phyloP scores from a whole-genome alignment of 192 early-diverging fungal species.

The Coemansia sp. region DNA sequence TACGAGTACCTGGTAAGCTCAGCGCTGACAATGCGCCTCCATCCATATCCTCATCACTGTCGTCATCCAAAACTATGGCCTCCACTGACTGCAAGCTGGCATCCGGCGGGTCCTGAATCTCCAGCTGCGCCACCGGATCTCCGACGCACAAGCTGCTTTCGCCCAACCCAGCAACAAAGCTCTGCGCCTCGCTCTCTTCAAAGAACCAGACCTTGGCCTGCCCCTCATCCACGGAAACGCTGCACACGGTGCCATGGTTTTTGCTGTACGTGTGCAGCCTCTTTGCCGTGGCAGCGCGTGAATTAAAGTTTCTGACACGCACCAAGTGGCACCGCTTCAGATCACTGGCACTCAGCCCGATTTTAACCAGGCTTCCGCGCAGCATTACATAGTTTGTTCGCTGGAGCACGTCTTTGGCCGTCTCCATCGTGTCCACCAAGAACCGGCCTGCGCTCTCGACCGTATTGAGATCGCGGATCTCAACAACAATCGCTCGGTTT shows the following conservation, averaged over 20 bases:
- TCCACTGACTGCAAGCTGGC: background rate
- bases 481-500: conserved; percentile 1
- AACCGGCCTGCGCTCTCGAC: conserved; percentile 8
- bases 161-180: background rate
- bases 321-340: conserved; percentile 13
- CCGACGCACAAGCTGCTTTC: conserved; percentile 5
- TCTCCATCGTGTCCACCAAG: conserved; percentile 5
- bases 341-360: conserved; percentile 10
- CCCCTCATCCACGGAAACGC: background rate
- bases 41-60: background rate
- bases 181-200: background rate
- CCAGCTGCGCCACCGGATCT: background rate
- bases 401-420: conserved; percentile 7
- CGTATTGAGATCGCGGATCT: background rate
- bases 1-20: background rate
- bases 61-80: conserved; percentile 14
- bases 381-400: conserved; percentile 17
- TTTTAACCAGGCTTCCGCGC: conserved; percentile 7
- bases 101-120: background rate
- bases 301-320: background rate
- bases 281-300: background rate
- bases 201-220: conserved; percentile 25
- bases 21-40: background rate
- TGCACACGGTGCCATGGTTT: conserved; percentile 22
- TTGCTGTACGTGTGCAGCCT: conserved; percentile 18